phyloP scores from a whole-genome alignment of 306 rosid species.

The Lithocarpus polystachyus region DNA sequence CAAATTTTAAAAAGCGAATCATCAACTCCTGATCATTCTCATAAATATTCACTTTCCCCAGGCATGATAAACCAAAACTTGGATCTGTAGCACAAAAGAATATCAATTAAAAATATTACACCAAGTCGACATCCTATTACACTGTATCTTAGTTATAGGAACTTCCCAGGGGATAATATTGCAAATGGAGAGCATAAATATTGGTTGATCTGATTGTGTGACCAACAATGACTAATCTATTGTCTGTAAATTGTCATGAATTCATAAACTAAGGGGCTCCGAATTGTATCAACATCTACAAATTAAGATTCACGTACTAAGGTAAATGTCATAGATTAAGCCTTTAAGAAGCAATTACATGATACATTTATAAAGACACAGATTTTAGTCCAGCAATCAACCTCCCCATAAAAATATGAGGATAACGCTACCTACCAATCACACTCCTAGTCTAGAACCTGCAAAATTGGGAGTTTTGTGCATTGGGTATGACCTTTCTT shows the following conservation, averaged over 20 bases:
- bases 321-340: not conserved
- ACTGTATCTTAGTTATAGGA: not conserved
- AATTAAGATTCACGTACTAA: not conserved
- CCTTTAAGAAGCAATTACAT: not conserved
- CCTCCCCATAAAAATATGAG: too few species aligned
- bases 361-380: not conserved
- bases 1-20: slow-evolving; percentile 63
- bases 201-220: not conserved
- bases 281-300: not conserved
- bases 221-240: not conserved
- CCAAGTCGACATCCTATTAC: not conserved
- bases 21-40: slow-evolving; percentile 76
- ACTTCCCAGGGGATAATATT: not conserved
- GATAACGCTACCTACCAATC: too few species aligned
- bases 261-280: not conserved
- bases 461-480: too few species aligned
- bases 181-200: not conserved
- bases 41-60: slow-evolving; percentile 65
- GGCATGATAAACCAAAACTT: slow-evolving; percentile 64
- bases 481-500: too few species aligned
- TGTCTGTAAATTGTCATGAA: not conserved
- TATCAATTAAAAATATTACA: not conserved
- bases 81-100: slow-evolving; percentile 52
- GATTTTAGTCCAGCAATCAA: too few species aligned
- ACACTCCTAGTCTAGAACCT: too few species aligned